phyloP scores from a whole-genome alignment of 2,329 filamentous ascomycete genomes.

The Arthrobotrys conoides region DNA sequence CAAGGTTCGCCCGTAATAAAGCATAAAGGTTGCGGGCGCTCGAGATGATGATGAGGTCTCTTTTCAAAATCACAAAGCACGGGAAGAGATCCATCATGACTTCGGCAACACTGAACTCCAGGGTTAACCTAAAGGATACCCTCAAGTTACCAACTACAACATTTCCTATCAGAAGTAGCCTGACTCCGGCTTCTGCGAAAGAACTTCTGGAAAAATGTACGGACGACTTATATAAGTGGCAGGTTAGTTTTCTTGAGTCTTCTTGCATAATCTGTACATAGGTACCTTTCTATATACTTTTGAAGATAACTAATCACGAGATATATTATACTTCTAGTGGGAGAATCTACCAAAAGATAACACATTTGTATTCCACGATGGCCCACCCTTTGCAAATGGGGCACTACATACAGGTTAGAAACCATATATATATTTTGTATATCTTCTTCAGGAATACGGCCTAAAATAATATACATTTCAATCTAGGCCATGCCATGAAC shows the following conservation, averaged over 20 bases:
- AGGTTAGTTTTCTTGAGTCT: conserved; percentile 69
- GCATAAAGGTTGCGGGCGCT: conserved; percentile 25
- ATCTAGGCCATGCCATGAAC: conserved; percentile 86
- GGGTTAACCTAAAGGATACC: conserved; percentile 65
- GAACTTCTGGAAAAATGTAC: conserved; percentile 81
- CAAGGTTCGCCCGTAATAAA: conserved; percentile 18
- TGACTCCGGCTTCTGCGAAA: conserved; percentile 65
- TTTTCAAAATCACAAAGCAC: conserved; percentile 39
- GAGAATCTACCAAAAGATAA: conserved; percentile 71
- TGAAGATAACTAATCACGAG: background rate
- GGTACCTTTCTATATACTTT: background rate
- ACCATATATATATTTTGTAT: background rate
- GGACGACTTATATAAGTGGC: conserved; percentile 92
- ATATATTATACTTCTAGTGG: conserved; percentile 62
- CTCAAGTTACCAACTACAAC: conserved; percentile 79
- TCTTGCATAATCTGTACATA: too few relatives aligned
- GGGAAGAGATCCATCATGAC: conserved; percentile 60
- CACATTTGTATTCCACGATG: conserved; percentile 89
- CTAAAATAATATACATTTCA: conserved; percentile 5
- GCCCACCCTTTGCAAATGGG: conserved; percentile 96
- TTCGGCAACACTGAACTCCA: conserved; percentile 41
- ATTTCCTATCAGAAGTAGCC: conserved; percentile 71
- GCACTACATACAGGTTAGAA: conserved; percentile 77
- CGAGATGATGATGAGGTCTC: conserved; percentile 52
- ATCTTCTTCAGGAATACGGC: background rate